These are phyloP conservation scores for Dactylellina haptotyla DNA, from an alignment of 2,329 filamentous ascomycete genomes.

Conservation along the genomic window DNA sequence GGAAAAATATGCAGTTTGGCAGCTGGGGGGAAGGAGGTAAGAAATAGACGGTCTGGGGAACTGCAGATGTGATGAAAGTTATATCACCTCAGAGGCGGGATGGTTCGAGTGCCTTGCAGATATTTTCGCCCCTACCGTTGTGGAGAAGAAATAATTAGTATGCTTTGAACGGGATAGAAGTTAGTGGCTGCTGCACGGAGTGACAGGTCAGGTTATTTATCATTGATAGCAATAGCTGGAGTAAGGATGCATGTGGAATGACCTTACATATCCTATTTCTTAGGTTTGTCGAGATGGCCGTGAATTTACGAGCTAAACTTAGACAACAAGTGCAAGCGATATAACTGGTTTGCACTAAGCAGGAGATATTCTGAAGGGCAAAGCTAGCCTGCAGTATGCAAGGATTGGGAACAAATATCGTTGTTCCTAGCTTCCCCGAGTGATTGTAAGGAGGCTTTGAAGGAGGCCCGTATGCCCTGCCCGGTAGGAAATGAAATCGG, in stretches of 20 bases:
- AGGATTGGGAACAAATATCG: constrained; percentile 30
- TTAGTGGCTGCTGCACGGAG: constrained; percentile 35
- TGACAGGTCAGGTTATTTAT: constrained; percentile 35
- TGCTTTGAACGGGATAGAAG: constrained; percentile 18
- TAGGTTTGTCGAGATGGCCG: constrained; percentile 12
- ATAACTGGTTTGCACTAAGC: constrained; percentile 14
- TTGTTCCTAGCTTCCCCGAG: constrained; percentile 31
- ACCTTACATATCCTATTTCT: constrained; percentile 23
- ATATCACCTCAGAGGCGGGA: constrained; percentile 18
- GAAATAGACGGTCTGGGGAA: constrained; percentile 20
- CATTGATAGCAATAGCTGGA: constrained; percentile 34
- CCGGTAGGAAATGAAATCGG: constrained; percentile 4
- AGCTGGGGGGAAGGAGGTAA: constrained; percentile 9
- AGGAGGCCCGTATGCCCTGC: constrained; percentile 16
- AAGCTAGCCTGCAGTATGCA: constrained; percentile 42
- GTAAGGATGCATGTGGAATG: constrained; percentile 47
- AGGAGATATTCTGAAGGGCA: constrained; percentile 21
- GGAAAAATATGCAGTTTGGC: not conserved
- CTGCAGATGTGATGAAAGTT: constrained; percentile 21
- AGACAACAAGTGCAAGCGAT: constrained; percentile 8
- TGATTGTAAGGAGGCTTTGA: too few species aligned
- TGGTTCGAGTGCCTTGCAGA: constrained; percentile 47
- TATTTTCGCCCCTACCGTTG: constrained; percentile 24
- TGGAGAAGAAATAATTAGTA: constrained; percentile 32
- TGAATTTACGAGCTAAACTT: constrained; percentile 19